These are phyloP conservation scores for Athelia sp. DNA, from an alignment of 1,284 basidiomycete species.

Conservation along the genomic window DNA sequence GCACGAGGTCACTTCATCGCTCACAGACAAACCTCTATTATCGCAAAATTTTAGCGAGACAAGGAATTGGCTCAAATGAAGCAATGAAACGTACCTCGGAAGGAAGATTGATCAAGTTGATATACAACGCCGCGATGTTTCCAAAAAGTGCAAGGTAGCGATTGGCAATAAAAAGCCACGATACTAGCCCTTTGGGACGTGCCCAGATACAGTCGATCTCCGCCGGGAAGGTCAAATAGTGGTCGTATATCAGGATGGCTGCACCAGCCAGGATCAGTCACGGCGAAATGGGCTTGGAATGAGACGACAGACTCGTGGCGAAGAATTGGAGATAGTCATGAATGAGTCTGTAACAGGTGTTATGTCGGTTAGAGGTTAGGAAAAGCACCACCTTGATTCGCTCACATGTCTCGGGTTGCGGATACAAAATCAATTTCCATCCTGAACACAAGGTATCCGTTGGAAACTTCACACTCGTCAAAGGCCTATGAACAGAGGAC, in stretches of 20 bases:
- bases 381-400: no score
- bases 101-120: neutral
- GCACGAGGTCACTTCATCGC: conserved; percentile 4
- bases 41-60: neutral
- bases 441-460: no score
- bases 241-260: conserved; percentile 3
- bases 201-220: conserved; percentile 1
- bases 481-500: no score
- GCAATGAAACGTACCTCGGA: neutral
- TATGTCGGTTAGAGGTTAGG: neutral
- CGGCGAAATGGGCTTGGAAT: no score
- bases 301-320: neutral
- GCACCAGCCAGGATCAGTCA: neutral
- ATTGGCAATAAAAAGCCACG: conserved; percentile 2
- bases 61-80: neutral
- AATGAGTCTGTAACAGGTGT: neutral
- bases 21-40: neutral
- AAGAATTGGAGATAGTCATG: conserved; percentile 1
- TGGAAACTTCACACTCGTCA: no score
- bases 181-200: neutral
- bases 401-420: no score
- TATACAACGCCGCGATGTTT: neutral
- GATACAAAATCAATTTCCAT: no score
- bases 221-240: neutral
- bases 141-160: conserved; percentile 3